phyloP scores from a whole-genome alignment of 345 rosid species.

The Leavenworthia alabamica region DNA sequence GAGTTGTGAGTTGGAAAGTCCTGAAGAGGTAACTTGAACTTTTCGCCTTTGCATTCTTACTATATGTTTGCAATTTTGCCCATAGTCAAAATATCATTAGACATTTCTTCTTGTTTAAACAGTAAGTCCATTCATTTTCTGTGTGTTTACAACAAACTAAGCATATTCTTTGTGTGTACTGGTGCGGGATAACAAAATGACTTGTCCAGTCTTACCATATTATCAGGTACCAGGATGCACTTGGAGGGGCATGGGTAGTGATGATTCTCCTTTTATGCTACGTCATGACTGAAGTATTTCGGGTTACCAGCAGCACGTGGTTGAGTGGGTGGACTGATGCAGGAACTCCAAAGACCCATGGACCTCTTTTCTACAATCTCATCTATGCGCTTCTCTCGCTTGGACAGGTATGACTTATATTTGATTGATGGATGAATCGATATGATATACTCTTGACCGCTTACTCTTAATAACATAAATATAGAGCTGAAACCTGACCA shows the following conservation, averaged over 20 bases:
- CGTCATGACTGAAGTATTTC: slow-evolving; percentile 62
- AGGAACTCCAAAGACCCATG: slow-evolving; percentile 43
- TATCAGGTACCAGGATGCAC: slow-evolving; percentile 84
- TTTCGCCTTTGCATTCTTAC: slow-evolving; percentile 3
- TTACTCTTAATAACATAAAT: not conserved
- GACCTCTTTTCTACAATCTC: slow-evolving; percentile 68
- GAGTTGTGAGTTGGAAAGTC: slow-evolving; percentile 81
- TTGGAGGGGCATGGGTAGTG: slow-evolving; percentile 97
- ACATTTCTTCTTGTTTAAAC: not conserved
- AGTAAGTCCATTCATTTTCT: not conserved
- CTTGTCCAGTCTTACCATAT: slow-evolving; percentile 3
- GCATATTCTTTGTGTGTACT: not conserved
- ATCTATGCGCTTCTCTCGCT: slow-evolving; percentile 65
- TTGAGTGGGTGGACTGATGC: slow-evolving; percentile 92
- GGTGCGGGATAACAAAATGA: slow-evolving; percentile 4
- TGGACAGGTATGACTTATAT: slow-evolving; percentile 66
- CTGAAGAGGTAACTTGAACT: slow-evolving; percentile 50
- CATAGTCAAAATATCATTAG: not conserved
- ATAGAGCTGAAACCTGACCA: slow-evolving; percentile 5
- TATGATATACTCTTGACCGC: not conserved
- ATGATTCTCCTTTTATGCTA: slow-evolving; percentile 68
- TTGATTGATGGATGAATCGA: slow-evolving; percentile 1
- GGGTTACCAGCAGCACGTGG: slow-evolving; percentile 96
- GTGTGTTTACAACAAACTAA: not conserved
- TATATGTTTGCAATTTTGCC: slow-evolving; percentile 2